A percentile compares a stretch with the other conserved stretches of the same genome.
Evolutionary conservation across 768 basidiomycete genomes (phyloP).

Genomic region (Jaapia argillacea): DNA sequence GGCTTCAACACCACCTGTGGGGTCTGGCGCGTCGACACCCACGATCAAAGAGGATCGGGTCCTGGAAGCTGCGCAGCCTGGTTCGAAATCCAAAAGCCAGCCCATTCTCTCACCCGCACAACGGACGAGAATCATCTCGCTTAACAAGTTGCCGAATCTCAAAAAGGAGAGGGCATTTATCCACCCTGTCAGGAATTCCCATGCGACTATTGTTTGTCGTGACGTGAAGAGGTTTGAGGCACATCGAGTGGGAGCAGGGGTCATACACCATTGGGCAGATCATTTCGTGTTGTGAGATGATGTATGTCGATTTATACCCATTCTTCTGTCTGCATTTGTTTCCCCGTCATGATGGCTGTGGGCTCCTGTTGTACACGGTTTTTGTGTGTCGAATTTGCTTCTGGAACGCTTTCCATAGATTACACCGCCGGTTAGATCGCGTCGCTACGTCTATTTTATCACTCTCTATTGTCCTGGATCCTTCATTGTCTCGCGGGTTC

Average conservation of each 20-base stretch:
- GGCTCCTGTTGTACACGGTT: not conserved
- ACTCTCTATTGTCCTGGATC: too few relatives aligned
- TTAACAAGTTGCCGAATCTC: constrained; percentile 60
- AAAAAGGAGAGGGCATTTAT: constrained; percentile 68
- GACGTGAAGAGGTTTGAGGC: constrained; percentile 49
- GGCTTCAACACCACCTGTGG: not conserved
- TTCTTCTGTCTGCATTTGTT: not conserved
- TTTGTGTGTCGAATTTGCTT: too few relatives aligned
- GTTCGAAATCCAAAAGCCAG: constrained; percentile 10
- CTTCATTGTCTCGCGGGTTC: too few relatives aligned
- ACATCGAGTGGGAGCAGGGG: constrained; percentile 52
- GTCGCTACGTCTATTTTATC: too few relatives aligned
- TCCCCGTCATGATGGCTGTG: not conserved
- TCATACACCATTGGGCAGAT: constrained; percentile 65
- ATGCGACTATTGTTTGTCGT: constrained; percentile 62
- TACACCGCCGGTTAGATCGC: too few relatives aligned
- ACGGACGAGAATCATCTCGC: constrained; percentile 38
- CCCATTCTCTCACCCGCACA: constrained; percentile 49
- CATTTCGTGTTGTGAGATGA: constrained; percentile 37
- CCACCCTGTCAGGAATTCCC: constrained; percentile 47
- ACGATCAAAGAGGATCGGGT: not conserved
- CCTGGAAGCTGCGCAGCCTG: not conserved
- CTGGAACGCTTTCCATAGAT: too few relatives aligned
- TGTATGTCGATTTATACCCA: not conserved
- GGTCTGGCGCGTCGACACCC: constrained; percentile 1